Evolutionary conservation across 2,329 filamentous ascomycete species (phyloP), one percentile per base, ranked within the genome.

Genomic region (Sarocladium strictum): DNA sequence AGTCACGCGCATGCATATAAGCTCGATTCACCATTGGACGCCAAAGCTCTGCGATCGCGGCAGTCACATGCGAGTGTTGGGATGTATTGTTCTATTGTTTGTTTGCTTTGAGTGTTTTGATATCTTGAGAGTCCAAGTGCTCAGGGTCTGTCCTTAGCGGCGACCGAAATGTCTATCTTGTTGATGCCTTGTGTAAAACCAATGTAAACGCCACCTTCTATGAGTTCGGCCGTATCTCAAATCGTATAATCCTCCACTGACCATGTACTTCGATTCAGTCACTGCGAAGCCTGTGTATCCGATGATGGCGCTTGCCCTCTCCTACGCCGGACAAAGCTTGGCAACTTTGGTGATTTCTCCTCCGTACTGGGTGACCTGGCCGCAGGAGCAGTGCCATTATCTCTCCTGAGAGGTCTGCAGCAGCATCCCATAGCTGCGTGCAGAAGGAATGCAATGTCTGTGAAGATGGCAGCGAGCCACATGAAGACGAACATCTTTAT

Each of bases 371-470:
- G 35, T 11, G 56, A 45, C 29, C 9, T 41, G 33, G 56, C 55
- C 26, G 24, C 45, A n/a, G 10, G 29, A 49, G 53, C 40, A 11
- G 54, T 53, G 12, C 33, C 27, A 9, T 35, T 32, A n/a, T 33
- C 24, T 3, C 33, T n/a, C n/a, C 33, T 49, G 47, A 64, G 32
- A 6, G 70, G 69, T 38, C 60, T 66, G 64, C 86, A 89, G 67
- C 89, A 95, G 69, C 90, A 96, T 62, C 86, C 89, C 68, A 93
- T 78, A 29, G 85, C 83, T 26, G 87, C 73, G 67, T 95, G 89
- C 19, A 95, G 74, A 29, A 87, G 66, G 62, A 89, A 92, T 0
- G 86, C 86, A 19, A 92, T 64, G 4, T 90, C 71, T 1, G 82
- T 80, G 57, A 86, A 81, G 0, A 76, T 81, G 0, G 84, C 79